phyloP scores from a whole-genome alignment of 2,329 filamentous ascomycete genomes.

The Sclerotinia subarctica region DNA sequence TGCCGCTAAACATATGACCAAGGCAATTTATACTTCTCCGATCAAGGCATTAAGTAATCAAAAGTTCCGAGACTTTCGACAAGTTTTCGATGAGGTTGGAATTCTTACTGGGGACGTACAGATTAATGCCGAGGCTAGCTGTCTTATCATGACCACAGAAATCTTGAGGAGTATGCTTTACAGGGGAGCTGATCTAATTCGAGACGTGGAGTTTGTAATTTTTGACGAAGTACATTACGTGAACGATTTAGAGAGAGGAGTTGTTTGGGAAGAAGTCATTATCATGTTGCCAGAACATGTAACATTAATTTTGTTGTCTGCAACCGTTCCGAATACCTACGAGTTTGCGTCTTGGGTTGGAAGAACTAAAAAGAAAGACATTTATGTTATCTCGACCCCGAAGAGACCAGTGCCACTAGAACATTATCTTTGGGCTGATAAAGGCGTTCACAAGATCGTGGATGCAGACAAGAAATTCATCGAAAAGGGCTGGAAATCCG shows the following conservation, averaged over 20 bases:
- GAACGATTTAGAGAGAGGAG: conserved; percentile 90
- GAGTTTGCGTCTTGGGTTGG: conserved; percentile 99
- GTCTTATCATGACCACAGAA: conserved; percentile 98
- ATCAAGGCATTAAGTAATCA: conserved; percentile 99
- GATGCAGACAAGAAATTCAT: conserved; percentile 88
- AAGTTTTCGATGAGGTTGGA: conserved; percentile 89
- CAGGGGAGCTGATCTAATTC: conserved; percentile 88
- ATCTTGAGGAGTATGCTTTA: conserved; percentile 98
- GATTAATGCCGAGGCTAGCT: conserved; percentile 95
- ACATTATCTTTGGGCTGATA: conserved; percentile 94
- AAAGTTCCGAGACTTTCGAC: conserved; percentile 93
- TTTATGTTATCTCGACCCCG: conserved; percentile 96
- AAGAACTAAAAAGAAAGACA: conserved; percentile 96
- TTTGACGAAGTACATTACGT: conserved; percentile 99
- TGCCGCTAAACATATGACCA: conserved; percentile 98
- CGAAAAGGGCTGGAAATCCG: conserved; percentile 92
- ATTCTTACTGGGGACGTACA: conserved; percentile 97
- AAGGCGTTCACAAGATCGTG: conserved; percentile 91
- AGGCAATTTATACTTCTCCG: conserved; percentile 97
- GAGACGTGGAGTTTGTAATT: conserved; percentile 97
- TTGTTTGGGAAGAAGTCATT: conserved; percentile 99
- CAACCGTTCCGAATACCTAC: conserved; percentile 94
- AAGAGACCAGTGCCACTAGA: conserved; percentile 94
- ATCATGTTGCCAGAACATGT: conserved; percentile 99
- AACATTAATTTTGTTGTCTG: conserved; percentile 89